These are phyloP conservation scores for Helicocarpus griseus DNA, from an alignment of 2,329 filamentous ascomycete genomes.

Conservation along the genomic window DNA sequence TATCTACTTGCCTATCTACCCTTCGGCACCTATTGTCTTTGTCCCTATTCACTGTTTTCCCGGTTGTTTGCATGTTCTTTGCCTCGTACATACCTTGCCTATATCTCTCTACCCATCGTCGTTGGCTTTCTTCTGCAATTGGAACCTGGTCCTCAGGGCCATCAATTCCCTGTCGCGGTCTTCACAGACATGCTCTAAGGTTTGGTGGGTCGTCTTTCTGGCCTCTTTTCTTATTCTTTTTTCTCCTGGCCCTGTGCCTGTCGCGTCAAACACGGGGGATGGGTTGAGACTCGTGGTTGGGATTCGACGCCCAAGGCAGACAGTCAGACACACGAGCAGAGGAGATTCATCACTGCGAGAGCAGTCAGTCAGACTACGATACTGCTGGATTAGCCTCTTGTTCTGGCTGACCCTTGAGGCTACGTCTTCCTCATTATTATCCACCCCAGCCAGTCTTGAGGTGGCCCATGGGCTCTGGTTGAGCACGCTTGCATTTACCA, in stretches of 20 bases:
- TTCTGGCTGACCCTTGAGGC: neutral
- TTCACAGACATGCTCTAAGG: neutral
- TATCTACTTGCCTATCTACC: constrained; percentile 7
- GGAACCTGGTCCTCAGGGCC: neutral
- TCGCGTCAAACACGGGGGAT: neutral
- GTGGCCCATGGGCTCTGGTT: too few species aligned
- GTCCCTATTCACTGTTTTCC: neutral
- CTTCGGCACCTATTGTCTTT: neutral
- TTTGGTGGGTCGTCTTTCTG: neutral
- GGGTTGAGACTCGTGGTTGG: neutral
- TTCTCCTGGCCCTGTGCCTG: neutral
- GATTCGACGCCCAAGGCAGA: neutral
- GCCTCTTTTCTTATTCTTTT: neutral
- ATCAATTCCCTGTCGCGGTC: neutral
- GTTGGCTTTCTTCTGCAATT: neutral
- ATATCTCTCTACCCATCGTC: neutral
- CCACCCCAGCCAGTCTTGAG: neutral
- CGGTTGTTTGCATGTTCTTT: neutral
- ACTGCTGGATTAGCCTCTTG: neutral
- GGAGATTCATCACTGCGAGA: too few species aligned
- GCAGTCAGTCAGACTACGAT: neutral
- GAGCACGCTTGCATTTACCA: too few species aligned
- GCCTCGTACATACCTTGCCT: neutral
- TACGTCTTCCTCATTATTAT: neutral
- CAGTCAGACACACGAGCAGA: neutral